These are phyloP conservation scores for Casuarina cunninghamiana DNA, from an alignment of 306 rosid genomes.

Conservation along the genomic window DNA sequence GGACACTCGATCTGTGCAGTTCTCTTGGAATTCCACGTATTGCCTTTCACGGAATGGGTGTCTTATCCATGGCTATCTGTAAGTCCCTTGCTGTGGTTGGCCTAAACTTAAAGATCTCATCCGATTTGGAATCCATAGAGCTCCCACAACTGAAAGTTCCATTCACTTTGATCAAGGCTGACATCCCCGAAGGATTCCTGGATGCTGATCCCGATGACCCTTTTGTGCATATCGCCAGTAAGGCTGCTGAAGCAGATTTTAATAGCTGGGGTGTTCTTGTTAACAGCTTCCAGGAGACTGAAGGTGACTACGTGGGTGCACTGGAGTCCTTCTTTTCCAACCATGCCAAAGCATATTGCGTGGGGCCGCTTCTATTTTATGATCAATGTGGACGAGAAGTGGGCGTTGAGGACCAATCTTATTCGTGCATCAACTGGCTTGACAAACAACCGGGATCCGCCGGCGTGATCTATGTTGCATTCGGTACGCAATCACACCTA, in stretches of 20 bases:
- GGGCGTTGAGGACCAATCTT: background rate
- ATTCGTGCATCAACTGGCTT: constrained; percentile 16
- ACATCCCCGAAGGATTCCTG: background rate
- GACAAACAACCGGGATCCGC: background rate
- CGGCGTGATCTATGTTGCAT: constrained; percentile 26
- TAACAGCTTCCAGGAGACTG: constrained; percentile 31
- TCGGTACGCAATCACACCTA: constrained; percentile 24
- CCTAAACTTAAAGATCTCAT: background rate
- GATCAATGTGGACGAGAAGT: background rate
- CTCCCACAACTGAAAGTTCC: constrained; percentile 17
- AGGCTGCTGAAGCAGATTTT: constrained; percentile 5
- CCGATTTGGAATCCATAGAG: background rate
- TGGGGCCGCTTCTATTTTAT: constrained; percentile 27
- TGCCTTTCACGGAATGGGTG: constrained; percentile 29
- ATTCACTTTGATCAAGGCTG: background rate
- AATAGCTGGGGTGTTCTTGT: constrained; percentile 32
- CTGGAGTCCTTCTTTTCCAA: constrained; percentile 19
- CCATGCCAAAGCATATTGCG: constrained; percentile 26
- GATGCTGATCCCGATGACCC: background rate
- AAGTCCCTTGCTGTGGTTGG: background rate
- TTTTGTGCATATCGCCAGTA: background rate
- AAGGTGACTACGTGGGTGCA: constrained; percentile 10
- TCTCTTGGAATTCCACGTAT: constrained; percentile 18
- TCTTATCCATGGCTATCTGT: constrained; percentile 14
- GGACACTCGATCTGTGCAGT: constrained; percentile 24